Percentiles rank a stretch among this genome's conserved stretches.
These are phyloP conservation scores for Aspergillus piperis DNA, from an alignment of 2,329 filamentous ascomycete genomes.

Conservation along the genomic window DNA sequence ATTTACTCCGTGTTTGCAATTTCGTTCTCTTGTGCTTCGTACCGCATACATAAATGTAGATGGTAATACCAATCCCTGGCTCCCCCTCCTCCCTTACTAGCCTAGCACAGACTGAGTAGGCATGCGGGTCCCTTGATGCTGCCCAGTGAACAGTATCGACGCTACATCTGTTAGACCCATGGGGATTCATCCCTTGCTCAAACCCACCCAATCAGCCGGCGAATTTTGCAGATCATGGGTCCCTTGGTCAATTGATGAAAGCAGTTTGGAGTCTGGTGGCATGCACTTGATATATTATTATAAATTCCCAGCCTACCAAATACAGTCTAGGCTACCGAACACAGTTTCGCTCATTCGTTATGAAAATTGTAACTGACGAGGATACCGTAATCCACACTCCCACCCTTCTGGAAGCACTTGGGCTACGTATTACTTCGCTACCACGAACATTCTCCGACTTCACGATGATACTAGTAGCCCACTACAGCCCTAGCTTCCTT, in stretches of 20 bases:
- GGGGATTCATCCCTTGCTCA: background rate
- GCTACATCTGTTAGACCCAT: background rate
- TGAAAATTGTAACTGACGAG: background rate
- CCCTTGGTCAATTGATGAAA: conserved; percentile 13
- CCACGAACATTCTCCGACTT: too few relatives aligned
- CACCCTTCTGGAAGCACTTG: background rate
- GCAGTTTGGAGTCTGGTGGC: conserved; percentile 2
- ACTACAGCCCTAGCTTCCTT: background rate
- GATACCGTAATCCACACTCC: background rate
- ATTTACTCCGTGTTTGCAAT: background rate
- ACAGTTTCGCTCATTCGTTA: background rate
- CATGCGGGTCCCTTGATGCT: background rate
- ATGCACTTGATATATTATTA: background rate
- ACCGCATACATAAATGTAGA: background rate
- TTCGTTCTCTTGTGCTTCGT: background rate
- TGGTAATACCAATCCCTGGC: background rate
- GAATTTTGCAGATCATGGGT: conserved; percentile 20
- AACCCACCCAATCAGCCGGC: conserved; percentile 14
- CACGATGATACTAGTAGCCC: background rate
- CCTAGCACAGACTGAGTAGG: background rate
- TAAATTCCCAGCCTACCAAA: background rate
- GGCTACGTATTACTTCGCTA: background rate
- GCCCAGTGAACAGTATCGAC: background rate
- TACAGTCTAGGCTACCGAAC: background rate
- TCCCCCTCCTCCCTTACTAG: conserved; percentile 16